These are phyloP conservation scores for Blastocystis sp. DNA, from an alignment of 352 stramenopile genomes.

Conservation along the genomic window DNA sequence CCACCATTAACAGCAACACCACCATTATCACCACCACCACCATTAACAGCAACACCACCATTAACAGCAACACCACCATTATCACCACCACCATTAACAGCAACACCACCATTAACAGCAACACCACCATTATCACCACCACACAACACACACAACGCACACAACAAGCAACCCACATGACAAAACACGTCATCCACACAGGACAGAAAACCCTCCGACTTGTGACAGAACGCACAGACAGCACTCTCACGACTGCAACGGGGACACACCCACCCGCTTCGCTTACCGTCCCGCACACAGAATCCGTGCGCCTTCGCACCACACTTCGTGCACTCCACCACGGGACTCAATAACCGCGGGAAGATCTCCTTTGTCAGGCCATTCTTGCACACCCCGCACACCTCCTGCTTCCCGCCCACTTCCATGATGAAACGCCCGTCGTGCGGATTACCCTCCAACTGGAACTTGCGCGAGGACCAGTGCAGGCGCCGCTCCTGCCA, in stretches of 20 bases:
- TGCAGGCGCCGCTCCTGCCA: background rate
- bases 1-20: too few relatives aligned
- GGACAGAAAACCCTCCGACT: background rate
- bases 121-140: too few relatives aligned
- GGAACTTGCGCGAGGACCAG: background rate
- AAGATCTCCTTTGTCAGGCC: conserved; percentile 2
- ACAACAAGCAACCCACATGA: too few relatives aligned
- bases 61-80: too few relatives aligned
- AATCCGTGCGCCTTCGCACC: conserved; percentile 12
- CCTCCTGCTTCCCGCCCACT: background rate
- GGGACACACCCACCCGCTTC: background rate
- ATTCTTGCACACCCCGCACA: conserved; percentile 3
- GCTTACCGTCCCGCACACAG: background rate
- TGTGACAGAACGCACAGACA: background rate
- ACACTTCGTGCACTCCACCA: conserved; percentile 5
- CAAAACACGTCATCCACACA: too few relatives aligned
- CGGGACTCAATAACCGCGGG: conserved; percentile 7
- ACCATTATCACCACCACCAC: background rate
- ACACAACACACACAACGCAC: too few relatives aligned
- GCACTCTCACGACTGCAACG: background rate
- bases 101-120: too few relatives aligned
- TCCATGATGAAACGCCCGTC: background rate
- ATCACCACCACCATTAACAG: too few relatives aligned
- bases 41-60: too few relatives aligned
- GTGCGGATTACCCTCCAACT: background rate